Evolutionary conservation across 768 basidiomycete species (phyloP).

Genomic region (Lentinus tigrinus): DNA sequence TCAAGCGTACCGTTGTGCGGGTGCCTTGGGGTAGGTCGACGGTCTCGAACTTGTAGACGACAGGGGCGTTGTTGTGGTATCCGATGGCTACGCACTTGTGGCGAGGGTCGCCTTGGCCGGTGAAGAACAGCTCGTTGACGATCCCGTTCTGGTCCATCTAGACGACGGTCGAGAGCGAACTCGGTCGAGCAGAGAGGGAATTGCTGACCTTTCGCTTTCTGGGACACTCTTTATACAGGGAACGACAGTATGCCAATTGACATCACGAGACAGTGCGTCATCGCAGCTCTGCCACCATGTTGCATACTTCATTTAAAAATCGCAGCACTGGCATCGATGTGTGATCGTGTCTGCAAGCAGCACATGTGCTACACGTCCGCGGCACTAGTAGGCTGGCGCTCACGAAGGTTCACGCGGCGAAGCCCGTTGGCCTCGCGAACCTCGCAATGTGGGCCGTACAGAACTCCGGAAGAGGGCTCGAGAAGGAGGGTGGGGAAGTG

Average conservation of each 20-base stretch:
- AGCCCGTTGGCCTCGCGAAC: too few species aligned
- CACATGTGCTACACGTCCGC: conserved; percentile 7
- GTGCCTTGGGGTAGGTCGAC: conserved; percentile 36
- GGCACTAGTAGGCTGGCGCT: not conserved
- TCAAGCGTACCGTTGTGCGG: conserved; percentile 46
- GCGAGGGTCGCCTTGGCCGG: conserved; percentile 67
- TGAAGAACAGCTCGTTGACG: conserved; percentile 53
- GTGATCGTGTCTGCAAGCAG: conserved; percentile 7
- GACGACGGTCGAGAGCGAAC: not conserved
- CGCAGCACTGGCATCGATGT: conserved; percentile 11
- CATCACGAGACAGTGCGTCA: not conserved
- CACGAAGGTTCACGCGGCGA: too few species aligned
- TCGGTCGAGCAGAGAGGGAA: not conserved
- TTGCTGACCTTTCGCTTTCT: not conserved
- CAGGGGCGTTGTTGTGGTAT: conserved; percentile 19
- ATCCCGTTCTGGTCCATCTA: not conserved
- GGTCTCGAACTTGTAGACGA: conserved; percentile 71
- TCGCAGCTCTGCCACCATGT: not conserved
- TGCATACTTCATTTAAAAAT: conserved; percentile 8
- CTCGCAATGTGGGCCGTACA: too few species aligned
- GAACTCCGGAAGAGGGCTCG: not conserved
- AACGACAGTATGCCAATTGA: not conserved
- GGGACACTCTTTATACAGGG: too few species aligned
- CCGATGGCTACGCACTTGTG: conserved; percentile 65
- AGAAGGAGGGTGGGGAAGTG: too few species aligned